Evolutionary conservation across 1,284 basidiomycete genomes (phyloP), one percentile per base, ranked within the genome.

Genomic region (Rhodotorula sp.): DNA sequence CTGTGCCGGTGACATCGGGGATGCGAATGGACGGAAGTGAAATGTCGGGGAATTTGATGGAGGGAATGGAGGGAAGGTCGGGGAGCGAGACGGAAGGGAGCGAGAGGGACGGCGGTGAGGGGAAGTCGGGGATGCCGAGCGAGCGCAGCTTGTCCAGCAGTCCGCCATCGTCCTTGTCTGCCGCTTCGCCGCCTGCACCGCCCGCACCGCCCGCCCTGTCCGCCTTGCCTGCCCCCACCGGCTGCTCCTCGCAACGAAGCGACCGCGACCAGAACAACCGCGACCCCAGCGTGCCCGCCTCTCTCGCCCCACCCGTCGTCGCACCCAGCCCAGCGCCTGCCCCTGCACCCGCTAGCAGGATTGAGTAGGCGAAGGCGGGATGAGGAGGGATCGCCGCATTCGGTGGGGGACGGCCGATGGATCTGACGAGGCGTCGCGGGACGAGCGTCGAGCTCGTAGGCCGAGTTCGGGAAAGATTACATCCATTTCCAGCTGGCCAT

Each of bases 21-120:
- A 82, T 77, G 27, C 78, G 66, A 32, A 79, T 71, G 21, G 79
- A 76, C 4, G 80, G 78, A 27, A 64, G 32, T 0, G 70, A 58
- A 39, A 54, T 3, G 50, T 51, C 61, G 50, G 61, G 50, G 3
- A 61, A n/a, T 5, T 25, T 44, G 44, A 44, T 44, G 44, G 44
- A 13, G 17, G 60, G 48, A 8, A 79, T 70, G 22, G 79, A 76
- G 4, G 80, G 78, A 27, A 64, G 29, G 39, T 39, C 39, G 39
- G 39, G 39, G 39, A 39, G 78, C 19, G 78, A 65, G 25, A 78
- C 72, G 17, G 79, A 76, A 5, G 80, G 77, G 37, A 61, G 78
- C 22, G 78, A 67, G 29, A 78, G 71, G 10, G 79, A 76, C 13
- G 79, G 77, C 6, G 54, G 29, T 0, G 66, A 65, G 21, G 64